Base-by-base conservation (phyloP, 208 protist genomes). In the Acanthamoeba triangularis region DNA sequence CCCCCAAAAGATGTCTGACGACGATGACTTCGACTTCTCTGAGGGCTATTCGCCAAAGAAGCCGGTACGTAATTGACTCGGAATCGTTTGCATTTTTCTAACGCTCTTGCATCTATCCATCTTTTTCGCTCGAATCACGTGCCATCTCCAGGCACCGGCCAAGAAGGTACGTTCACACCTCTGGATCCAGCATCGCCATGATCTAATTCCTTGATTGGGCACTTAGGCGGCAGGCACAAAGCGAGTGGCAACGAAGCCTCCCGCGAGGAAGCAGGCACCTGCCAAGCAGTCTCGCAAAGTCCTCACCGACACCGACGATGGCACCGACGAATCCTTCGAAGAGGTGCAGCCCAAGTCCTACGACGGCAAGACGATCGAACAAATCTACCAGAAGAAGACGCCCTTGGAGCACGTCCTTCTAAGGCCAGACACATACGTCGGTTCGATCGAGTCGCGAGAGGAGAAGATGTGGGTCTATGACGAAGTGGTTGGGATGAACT, bases 391-490 rank as follows among this genome's bases (percentile, higher is more conserved):
- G 96, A 99, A 99, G 93, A 99, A 99, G 95, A 99, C 99, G 44
- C 99, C 99, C 87, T 98, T 99, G 96, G 99, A 99, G 96, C 99
- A 99, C 96, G 99, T 99, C 85, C 97, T 99, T 28, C 97, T 98
- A 25, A 97, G 99, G 54, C 99, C 99, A 23, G 99, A 99, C 96
- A 99, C 99, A 95, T 99, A 99, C 98, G 99, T 99, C 96, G 99
- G 99, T 54, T 98, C 98, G 14, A 88, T 97, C 23, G 96, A 98
- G 67, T 95, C n/a, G 23, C 78, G 82, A 41, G 90, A 96, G n/a
- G 98, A 99, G 76, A 98, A 99, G 85, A 96, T 99, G 25, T 99
- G 99, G 99, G 98, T 99, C 65, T 99, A 99, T 72, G 97, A 98
- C 63, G 98, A 98, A 0, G 97, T 98, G 52, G 95, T 97, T 14